Conservation (phyloP, 202 grass and related monocot genomes). For the Panicum hallii region DNA sequence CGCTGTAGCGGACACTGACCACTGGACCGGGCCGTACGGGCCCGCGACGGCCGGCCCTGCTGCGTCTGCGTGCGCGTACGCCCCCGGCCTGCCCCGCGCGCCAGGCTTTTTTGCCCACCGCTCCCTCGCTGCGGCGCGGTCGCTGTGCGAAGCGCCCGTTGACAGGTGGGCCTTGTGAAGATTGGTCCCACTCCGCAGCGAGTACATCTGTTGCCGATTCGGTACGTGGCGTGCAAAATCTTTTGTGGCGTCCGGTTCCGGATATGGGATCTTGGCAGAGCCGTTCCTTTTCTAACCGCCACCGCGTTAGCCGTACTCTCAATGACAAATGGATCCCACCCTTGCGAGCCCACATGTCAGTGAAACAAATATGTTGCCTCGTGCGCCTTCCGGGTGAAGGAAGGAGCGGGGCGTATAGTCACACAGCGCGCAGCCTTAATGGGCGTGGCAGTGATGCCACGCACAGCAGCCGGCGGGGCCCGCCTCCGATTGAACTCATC, state of each 20-base stretch:
- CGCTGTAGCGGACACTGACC: slow-evolving; percentile 35
- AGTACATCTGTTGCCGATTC: rapidly evolving
- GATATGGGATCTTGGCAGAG: slow-evolving; percentile 39
- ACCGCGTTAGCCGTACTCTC: rapidly evolving
- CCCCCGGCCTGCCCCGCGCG: neutral
- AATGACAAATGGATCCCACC: neutral
- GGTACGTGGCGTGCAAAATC: neutral
- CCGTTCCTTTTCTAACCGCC: too few relatives aligned
- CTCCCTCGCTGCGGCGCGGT: too few relatives aligned
- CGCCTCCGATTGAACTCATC: slow-evolving; percentile 66
- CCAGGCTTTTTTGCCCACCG: neutral
- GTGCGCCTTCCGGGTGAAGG: rapidly evolving
- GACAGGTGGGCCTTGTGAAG: rapidly evolving
- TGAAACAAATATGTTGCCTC: rapidly evolving
- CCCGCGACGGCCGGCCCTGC: neutral
- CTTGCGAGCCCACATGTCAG: rapidly evolving
- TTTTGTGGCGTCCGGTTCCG: slow-evolving; percentile 41
- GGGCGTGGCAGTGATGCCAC: slow-evolving; percentile 48
- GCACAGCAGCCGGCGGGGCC: slow-evolving; percentile 16
- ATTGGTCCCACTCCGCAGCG: rapidly evolving
- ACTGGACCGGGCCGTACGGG: slow-evolving; percentile 39
- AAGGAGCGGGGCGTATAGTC: slow-evolving; percentile 10
- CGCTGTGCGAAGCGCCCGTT: rapidly evolving
- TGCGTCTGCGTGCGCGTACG: slow-evolving; percentile 33
- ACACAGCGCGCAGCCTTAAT: slow-evolving; percentile 46